Evolutionary conservation across 2,329 filamentous ascomycete genomes (phyloP).

Genomic region (Metarhizium humberi): DNA sequence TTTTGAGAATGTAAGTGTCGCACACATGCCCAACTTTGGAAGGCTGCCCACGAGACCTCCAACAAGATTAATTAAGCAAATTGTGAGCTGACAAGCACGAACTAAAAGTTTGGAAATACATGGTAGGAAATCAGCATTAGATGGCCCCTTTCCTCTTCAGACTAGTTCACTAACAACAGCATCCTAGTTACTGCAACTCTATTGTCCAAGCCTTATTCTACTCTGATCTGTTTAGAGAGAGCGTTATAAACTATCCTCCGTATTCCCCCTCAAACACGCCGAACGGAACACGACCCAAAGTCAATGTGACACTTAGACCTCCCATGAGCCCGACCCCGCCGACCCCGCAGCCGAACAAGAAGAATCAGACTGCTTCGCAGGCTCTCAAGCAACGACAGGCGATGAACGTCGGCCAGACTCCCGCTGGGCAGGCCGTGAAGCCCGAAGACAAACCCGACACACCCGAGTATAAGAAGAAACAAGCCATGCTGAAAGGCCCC

Average conservation of each 20-base stretch:
- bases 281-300: slow-evolving; percentile 44
- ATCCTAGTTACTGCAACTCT: slow-evolving; percentile 85
- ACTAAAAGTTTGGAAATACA: slow-evolving; percentile 80
- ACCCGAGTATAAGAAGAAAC: slow-evolving; percentile 96
- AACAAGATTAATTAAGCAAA: slow-evolving; percentile 23
- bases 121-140: slow-evolving; percentile 50
- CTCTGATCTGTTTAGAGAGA: slow-evolving; percentile 85
- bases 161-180: neutral
- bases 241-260: slow-evolving; percentile 83
- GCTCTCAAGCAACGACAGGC: slow-evolving; percentile 47
- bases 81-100: neutral
- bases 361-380: slow-evolving; percentile 45
- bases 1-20: slow-evolving; percentile 78
- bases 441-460: slow-evolving; percentile 92
- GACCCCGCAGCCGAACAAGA: slow-evolving; percentile 33
- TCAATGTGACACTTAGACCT: slow-evolving; percentile 53
- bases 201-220: slow-evolving; percentile 97
- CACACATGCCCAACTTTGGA: neutral
- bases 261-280: slow-evolving; percentile 61
- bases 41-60: neutral
- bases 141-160: neutral
- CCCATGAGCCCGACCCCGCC: slow-evolving; percentile 39
- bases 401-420: slow-evolving; percentile 43
- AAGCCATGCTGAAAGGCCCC: slow-evolving; percentile 79
- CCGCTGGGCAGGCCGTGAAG: slow-evolving; percentile 47